Conservation (phyloP, 768 basidiomycete genomes). For the Lactarius sanguifluus region DNA sequence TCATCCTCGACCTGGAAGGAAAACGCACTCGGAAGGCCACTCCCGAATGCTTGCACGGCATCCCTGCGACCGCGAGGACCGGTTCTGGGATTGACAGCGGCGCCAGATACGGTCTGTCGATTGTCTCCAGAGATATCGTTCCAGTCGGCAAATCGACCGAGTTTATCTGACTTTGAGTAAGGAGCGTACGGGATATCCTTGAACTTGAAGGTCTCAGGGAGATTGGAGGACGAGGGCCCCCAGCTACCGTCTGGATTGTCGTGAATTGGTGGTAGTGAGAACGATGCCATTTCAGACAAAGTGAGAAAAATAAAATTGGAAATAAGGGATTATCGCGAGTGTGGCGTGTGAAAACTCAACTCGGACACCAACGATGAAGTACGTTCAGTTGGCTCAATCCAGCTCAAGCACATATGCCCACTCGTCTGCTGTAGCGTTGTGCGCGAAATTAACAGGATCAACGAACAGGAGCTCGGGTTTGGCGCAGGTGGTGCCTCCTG, state of each 20-base stretch:
- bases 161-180: constrained; percentile 98
- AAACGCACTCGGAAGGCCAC: constrained; percentile 86
- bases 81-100: constrained; percentile 44
- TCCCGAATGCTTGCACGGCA: constrained; percentile 83
- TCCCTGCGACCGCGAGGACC: constrained; percentile 62
- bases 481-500: constrained; percentile 73
- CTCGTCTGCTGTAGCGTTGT: constrained; percentile 62
- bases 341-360: constrained; percentile 27
- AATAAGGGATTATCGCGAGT: constrained; percentile 6
- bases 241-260: constrained; percentile 94
- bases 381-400: constrained; percentile 34
- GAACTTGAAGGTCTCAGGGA: constrained; percentile 93
- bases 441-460: constrained; percentile 91
- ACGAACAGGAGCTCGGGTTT: constrained; percentile 83
- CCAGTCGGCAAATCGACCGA: constrained; percentile 98
- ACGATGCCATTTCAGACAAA: constrained; percentile 59
- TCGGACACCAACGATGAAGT: constrained; percentile 63
- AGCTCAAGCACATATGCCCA: constrained; percentile 17
- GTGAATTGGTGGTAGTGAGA: constrained; percentile 82
- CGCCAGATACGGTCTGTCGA: constrained; percentile 54
- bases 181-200: constrained; percentile 99
- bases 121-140: constrained; percentile 71
- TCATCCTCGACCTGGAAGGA: constrained; percentile 99
- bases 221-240: constrained; percentile 81
- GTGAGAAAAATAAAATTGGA: constrained; percentile 4